phyloP scores from a whole-genome alignment of 78 protist species.

The Dictyostelium purpureum region DNA sequence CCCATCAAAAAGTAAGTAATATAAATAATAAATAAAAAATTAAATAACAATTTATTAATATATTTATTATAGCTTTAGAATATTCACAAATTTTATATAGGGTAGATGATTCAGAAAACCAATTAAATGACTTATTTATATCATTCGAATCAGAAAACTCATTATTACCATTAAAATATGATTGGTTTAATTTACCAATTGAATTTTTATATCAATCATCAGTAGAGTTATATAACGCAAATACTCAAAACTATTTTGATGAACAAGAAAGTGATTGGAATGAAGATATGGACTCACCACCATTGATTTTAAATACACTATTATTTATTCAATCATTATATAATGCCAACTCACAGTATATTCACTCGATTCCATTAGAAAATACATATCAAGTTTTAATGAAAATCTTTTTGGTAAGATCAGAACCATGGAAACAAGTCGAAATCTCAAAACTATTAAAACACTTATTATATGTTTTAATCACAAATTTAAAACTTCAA shows the following conservation, averaged over 20 bases:
- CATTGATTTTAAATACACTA: slow-evolving; percentile 4
- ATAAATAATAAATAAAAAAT: neutral
- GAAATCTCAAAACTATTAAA: neutral
- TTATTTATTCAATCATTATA: slow-evolving; percentile 37
- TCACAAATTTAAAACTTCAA: neutral
- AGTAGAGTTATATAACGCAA: neutral
- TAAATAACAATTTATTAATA: neutral
- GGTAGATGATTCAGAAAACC: neutral
- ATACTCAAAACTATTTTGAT: slow-evolving; percentile 19
- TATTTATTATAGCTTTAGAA: slow-evolving; percentile 17
- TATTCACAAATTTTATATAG: slow-evolving; percentile 5
- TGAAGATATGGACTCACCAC: slow-evolving; percentile 36
- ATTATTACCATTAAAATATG: slow-evolving; percentile 54
- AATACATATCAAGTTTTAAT: slow-evolving; percentile 34
- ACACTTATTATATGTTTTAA: slow-evolving; percentile 9
- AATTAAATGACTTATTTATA: slow-evolving; percentile 10
- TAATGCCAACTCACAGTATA: slow-evolving; percentile 27
- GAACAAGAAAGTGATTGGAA: slow-evolving; percentile 41
- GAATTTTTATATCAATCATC: slow-evolving; percentile 45
- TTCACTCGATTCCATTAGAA: slow-evolving; percentile 47
- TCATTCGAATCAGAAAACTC: slow-evolving; percentile 59
- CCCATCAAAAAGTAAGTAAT: slow-evolving; percentile 29
- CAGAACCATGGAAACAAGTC: slow-evolving; percentile 20
- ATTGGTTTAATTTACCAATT: slow-evolving; percentile 68
- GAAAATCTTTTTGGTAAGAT: slow-evolving; percentile 42